Evolutionary conservation across 73 alveolate genomes (phyloP), one percentile per base, ranked within the genome.

Genomic region (Paramecium octaurelia): DNA sequence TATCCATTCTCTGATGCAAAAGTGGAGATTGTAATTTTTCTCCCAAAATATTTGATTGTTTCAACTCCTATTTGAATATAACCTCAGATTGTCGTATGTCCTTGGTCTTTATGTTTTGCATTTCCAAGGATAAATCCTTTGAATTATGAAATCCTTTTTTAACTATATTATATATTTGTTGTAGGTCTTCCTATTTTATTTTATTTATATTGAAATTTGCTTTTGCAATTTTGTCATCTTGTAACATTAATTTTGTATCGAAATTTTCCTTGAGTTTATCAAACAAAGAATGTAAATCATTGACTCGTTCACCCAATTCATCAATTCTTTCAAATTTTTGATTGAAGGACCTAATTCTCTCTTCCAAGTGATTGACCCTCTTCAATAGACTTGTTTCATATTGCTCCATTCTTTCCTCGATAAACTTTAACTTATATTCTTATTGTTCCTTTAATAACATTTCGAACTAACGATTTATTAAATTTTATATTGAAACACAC

Each of bases 311-410:
- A 11, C 68, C 58, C 14, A 75, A 40, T 75, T 75, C 42, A 21
- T 75, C 88, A 75, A 75, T 40, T 34, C 88, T 34, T 31, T 75
- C 88, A 75, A 75, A 75, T 75, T 75, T 75, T 38, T 31, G 7
- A 75, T 75, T 75, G 9, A 75, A 36, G 14, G 42, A 75, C 14
- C 69, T 75, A 21, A 75, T 34, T 27, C 88, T 75, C 14, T 75
- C 88, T 35, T 75, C 88, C 18, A 75, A 75, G 3, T 68, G 84
- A 68, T 68, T 34, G 46, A 68, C 46, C 46, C 27, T 68, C 40
- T 20, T 27, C 7, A 31, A 31, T 0, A 68, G 48, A 23, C 48
- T 68, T 12, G 84, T 31, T 68, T 68, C 84, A 21, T 21, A 34
- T 24, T 68, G 27, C 11, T 27, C 84, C 84, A 68, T 68, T 34